Conservation (phyloP, 2,329 filamentous ascomycete genomes). For the Sporothrix brunneoviolacea region DNA sequence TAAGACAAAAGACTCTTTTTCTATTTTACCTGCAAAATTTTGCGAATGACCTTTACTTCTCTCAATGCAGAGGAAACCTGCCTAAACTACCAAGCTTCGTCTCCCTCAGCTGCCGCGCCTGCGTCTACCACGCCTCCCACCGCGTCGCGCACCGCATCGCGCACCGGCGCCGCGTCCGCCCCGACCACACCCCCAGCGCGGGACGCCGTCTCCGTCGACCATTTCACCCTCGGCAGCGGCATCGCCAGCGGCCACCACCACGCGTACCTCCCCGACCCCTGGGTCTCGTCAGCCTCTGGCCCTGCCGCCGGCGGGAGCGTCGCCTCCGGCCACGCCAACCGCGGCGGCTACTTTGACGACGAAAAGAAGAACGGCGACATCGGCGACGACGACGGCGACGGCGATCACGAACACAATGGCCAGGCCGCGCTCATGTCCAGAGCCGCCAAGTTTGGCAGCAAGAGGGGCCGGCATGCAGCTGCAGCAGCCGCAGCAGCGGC, state of each 20-base stretch:
- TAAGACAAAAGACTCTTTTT: not conserved
- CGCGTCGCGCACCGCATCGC: not conserved
- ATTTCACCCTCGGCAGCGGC: conserved; percentile 9
- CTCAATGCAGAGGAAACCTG: conserved; percentile 34
- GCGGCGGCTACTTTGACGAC: not conserved
- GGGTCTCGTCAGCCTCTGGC: not conserved
- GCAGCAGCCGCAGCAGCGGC: not conserved
- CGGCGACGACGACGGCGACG: not conserved
- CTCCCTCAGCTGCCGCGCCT: not conserved
- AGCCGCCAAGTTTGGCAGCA: conserved; percentile 7
- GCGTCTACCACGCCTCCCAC: not conserved
- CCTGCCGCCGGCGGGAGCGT: not conserved
- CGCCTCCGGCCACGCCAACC: not conserved
- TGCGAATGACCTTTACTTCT: conserved; percentile 25
- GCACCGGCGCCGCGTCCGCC: not conserved
- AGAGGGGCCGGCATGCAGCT: not conserved
- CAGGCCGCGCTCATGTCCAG: conserved; percentile 2
- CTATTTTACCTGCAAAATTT: not conserved
- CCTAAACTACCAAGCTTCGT: conserved; percentile 28
- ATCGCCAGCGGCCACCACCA: conserved; percentile 13
- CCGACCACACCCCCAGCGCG: not conserved
- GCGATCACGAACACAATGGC: conserved; percentile 1
- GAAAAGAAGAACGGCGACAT: not conserved
- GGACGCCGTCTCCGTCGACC: not conserved
- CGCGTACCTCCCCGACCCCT: conserved; percentile 13